These are phyloP conservation scores for Gracilaria caudata DNA, from an alignment of 23 red algal genomes.

Conservation along the genomic window DNA sequence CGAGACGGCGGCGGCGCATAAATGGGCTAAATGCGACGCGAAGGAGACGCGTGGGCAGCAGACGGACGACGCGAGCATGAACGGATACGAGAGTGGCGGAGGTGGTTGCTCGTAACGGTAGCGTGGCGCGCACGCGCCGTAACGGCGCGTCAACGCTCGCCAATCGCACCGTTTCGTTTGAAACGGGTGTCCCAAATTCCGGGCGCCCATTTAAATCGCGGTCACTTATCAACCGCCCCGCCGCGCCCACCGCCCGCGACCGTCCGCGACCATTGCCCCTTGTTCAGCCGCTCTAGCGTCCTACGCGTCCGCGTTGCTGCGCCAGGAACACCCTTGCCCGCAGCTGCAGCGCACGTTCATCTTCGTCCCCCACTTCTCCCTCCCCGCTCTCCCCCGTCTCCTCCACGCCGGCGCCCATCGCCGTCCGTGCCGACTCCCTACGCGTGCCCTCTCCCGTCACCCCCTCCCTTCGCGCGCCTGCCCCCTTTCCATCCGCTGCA, in stretches of 20 bases:
- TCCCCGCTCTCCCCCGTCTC: background rate
- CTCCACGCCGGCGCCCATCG: background rate
- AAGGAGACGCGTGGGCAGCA: constrained; percentile 15
- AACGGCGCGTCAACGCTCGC: constrained; percentile 29
- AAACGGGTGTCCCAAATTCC: constrained; percentile 25
- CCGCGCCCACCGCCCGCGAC: background rate
- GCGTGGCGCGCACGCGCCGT: constrained; percentile 27
- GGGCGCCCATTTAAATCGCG: constrained; percentile 11
- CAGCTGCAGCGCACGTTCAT: constrained; percentile 3
- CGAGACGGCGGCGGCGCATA: constrained; percentile 6
- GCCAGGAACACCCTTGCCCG: constrained; percentile 24
- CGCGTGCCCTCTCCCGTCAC: background rate
- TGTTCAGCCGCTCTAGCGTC: background rate
- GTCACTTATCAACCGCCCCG: constrained; percentile 16
- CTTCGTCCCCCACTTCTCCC: constrained; percentile 1
- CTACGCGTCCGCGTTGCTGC: constrained; percentile 9
- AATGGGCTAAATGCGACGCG: constrained; percentile 21
- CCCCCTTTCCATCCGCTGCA: background rate
- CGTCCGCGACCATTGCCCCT: background rate
- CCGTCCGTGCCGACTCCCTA: background rate
- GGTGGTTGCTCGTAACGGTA: constrained; percentile 6
- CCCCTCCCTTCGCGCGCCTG: background rate
- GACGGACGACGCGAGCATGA: background rate
- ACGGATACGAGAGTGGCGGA: constrained; percentile 36
- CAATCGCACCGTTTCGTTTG: constrained; percentile 31